Base-by-base conservation (phyloP, 306 rosid genomes). In the Vigna unguiculata region DNA sequence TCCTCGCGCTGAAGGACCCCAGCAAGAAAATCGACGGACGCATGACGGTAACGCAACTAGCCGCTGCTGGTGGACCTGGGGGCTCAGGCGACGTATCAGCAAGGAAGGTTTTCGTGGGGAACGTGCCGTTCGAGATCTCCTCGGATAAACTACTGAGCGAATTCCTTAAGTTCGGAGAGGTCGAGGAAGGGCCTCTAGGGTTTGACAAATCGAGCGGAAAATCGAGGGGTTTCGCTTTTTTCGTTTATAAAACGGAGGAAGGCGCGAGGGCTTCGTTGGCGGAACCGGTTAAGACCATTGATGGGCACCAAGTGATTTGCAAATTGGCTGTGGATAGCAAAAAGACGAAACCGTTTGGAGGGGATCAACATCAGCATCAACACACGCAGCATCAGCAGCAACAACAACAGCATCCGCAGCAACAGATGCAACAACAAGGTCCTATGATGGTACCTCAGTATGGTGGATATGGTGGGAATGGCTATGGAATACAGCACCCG, bases 141-240 rank as follows among this genome's bases (percentile, higher is more conserved):
- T 84, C 98, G 2, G 98, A 93, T 78, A 90, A 76, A 61, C 51
- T 93, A 14, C 52, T 93, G 67, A 73, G 76, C 6, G 91, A 91
- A 74, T 93, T 93, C 32, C 47, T 85, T 0, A 70, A 77, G 76
- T 93, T 83, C n/a, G 98, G 98, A 0, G 97, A 90, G 73, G 84
- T 93, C 10, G 98, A 93, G 86, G 98, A 93, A 67, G 98, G 98
- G 0, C 98, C 98, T 10, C 54, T 93, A 72, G 98, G 98, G 82
- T 93, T 93, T 72, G 98, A 93, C 34, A 93, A 91, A 87, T 85
- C 86, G 34, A 93, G 92, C 0, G 98, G 98, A 0, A 93, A 93
- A 79, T 82, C 89, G 2, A 87, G 82, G 53, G 98, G 98, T 2
- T 93, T 90, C 16, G 98, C 98, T 0, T 81, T 93, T 74, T 93